Evolutionary conservation across 495 filamentous ascomycete species (phyloP).

Genomic region (Aspergillus homomorphus): DNA sequence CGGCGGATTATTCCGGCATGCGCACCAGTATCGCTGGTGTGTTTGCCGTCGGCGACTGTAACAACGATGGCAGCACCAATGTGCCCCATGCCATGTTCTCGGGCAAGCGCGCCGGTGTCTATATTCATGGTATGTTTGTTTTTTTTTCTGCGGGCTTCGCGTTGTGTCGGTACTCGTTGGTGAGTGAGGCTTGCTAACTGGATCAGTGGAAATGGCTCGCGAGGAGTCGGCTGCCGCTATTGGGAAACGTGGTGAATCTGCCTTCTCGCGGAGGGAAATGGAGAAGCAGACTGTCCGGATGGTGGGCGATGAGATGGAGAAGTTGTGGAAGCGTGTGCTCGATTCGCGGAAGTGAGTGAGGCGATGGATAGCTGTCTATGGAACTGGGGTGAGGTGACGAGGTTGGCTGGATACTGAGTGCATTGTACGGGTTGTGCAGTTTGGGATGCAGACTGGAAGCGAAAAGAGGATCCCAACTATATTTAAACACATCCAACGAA

Average conservation of each 20-base stretch:
- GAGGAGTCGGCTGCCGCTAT: conserved; percentile 35
- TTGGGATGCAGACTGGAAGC: too few relatives aligned
- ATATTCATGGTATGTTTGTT: conserved; percentile 49
- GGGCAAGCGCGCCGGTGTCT: conserved; percentile 56
- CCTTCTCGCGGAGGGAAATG: conserved; percentile 21
- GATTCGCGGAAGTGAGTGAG: conserved; percentile 1
- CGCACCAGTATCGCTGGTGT: conserved; percentile 49
- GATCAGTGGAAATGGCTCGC: conserved; percentile 33
- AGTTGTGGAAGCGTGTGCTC: conserved; percentile 20
- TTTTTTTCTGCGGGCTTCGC: not conserved
- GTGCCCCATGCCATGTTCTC: conserved; percentile 59
- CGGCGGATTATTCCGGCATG: conserved; percentile 32
- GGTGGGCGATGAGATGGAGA: conserved; percentile 36
- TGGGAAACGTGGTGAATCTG: conserved; percentile 24
- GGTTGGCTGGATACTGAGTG: too few relatives aligned
- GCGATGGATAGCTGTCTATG: too few relatives aligned
- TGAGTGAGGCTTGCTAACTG: conserved; percentile 7
- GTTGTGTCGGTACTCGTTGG: not conserved
- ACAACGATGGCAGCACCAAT: conserved; percentile 55
- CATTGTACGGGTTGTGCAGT: too few relatives aligned
- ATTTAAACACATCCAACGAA: not conserved
- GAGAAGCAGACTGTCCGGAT: conserved; percentile 29
- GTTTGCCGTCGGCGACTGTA: conserved; percentile 56
- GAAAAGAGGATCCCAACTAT: too few relatives aligned
- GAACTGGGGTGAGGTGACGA: too few relatives aligned